A percentile compares a stretch with the other conserved stretches of the same genome.
phyloP scores from a whole-genome alignment of 306 rosid species.

The Neltuma alba region DNA sequence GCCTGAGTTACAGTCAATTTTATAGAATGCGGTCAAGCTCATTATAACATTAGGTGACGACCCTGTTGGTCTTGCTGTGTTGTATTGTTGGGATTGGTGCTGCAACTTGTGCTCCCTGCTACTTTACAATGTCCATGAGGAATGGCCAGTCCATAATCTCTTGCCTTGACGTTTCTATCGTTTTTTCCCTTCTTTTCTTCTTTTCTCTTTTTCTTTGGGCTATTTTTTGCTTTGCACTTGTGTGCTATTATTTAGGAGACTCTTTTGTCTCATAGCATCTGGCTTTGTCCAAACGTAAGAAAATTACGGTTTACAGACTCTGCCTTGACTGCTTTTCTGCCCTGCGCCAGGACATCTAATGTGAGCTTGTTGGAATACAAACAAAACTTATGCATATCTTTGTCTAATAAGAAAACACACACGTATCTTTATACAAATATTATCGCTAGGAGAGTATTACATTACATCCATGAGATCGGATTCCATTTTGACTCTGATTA shows the following conservation, averaged over 20 bases:
- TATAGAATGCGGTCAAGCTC: constrained; percentile 28
- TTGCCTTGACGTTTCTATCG: neutral
- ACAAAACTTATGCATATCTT: neutral
- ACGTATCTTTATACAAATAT: neutral
- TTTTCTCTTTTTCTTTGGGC: neutral
- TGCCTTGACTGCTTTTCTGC: neutral
- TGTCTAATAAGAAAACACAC: neutral
- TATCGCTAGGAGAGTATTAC: too few relatives aligned
- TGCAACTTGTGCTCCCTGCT: neutral
- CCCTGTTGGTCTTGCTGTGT: neutral
- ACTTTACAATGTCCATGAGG: neutral
- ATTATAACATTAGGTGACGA: constrained; percentile 1
- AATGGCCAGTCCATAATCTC: neutral
- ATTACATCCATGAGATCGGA: neutral
- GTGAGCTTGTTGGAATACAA: neutral
- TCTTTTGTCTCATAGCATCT: neutral
- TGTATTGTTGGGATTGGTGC: neutral
- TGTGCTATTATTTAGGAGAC: neutral
- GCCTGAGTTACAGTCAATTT: constrained; percentile 37
- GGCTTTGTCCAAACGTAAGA: neutral
- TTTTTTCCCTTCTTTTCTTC: neutral
- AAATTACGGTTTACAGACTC: neutral
- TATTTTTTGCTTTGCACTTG: neutral
- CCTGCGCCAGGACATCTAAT: neutral
- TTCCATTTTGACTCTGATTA: neutral